Base-by-base conservation (phyloP, 2,329 filamentous ascomycete species). In the Ceratocystis harringtonii region DNA sequence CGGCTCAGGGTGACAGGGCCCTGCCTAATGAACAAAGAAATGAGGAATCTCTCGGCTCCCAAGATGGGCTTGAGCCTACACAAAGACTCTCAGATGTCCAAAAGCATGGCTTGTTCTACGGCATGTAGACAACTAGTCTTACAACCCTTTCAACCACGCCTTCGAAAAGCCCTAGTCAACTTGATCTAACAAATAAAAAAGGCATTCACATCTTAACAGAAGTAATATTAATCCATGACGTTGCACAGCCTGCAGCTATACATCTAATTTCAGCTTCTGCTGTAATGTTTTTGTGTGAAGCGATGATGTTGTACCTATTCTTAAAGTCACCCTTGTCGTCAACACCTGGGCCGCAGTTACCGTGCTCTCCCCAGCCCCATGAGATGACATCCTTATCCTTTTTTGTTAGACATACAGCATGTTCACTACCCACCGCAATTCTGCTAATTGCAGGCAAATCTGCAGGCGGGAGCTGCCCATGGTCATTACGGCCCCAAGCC, bases 301-400 rank as follows among this genome's bases (percentile, higher is more conserved):
- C 80, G 71, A 95, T 82, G 67, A 83, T 76, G 72, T 87, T 91
- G 79, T 82, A 89, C 67, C 79, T 79, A 8, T 82, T 86, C 69
- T 86, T 87, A 58, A 91, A 84, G 74, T 89, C 83, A 62, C 84
- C 84, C 68, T 81, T 77, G 19, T 80, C 77, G 19, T 65, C 64
- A 68, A 84, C 83, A 12, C 81, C 78, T 44, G 84, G 82, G 2
- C 94, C 94, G 73, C 94, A 99, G 73, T 99, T 99, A 1, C 94
- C 94, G 76, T 99, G 94, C 75, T 97, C 92, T 1, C 91, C 92
- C 94, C 94, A 99, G 22, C 94, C 94, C 90, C 92, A 97, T 1
- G 89, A 83, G 61, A 95, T 76, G 1, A 96, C 84, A 62, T 86
- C 81, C 1, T 84, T 84, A 22, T 81, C 78, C 8, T 76, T 76